Conservation (phyloP, 352 stramenopile genomes). For the Paralagenidium karlingii region DNA sequence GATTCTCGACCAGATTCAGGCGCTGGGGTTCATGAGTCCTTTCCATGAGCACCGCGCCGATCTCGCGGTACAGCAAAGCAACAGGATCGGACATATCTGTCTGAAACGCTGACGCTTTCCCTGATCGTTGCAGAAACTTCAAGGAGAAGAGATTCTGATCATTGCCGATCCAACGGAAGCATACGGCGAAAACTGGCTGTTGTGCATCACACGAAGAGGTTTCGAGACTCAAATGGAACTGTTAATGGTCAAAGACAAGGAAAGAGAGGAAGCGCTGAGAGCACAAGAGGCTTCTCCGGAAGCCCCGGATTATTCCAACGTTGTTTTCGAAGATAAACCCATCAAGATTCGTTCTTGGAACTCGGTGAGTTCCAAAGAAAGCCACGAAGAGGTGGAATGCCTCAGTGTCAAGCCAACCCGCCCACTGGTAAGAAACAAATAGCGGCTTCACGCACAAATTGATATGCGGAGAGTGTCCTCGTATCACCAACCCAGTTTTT, state of each 20-base stretch:
- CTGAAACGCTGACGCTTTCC: neutral
- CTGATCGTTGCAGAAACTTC: conserved; percentile 44
- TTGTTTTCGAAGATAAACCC: conserved; percentile 68
- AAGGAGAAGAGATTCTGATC: conserved; percentile 61
- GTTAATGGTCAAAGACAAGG: conserved; percentile 29
- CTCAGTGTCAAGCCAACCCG: conserved; percentile 33
- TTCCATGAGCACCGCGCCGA: conserved; percentile 63
- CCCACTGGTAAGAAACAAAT: conserved; percentile 11
- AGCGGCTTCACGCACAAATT: neutral
- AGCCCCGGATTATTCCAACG: conserved; percentile 30
- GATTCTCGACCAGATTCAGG: conserved; percentile 61
- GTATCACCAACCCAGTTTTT: neutral
- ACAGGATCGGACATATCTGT: neutral
- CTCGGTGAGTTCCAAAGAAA: conserved; percentile 36
- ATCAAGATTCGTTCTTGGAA: conserved; percentile 43
- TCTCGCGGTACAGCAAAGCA: conserved; percentile 10
- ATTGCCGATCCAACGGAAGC: conserved; percentile 56
- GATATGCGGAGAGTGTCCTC: neutral
- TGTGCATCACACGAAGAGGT: conserved; percentile 52
- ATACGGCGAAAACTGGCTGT: conserved; percentile 78
- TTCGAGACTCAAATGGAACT: conserved; percentile 59
- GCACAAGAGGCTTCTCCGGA: conserved; percentile 17
- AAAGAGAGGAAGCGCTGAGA: conserved; percentile 23
- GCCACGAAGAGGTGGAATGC: conserved; percentile 46
- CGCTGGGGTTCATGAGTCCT: conserved; percentile 73